Conservation (phyloP, 768 basidiomycete genomes). For the Gyrodon lividus region DNA sequence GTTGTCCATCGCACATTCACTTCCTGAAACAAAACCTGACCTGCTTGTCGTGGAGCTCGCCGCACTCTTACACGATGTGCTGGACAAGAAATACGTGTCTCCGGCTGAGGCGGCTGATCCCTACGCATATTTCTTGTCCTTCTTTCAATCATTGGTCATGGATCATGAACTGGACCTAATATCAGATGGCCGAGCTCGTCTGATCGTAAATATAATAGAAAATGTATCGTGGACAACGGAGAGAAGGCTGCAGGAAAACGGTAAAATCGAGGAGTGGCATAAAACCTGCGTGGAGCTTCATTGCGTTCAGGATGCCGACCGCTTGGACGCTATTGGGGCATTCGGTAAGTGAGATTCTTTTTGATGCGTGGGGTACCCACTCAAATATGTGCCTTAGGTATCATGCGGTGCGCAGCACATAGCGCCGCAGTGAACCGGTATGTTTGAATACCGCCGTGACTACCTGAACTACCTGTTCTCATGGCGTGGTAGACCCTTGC, state of each 20-base stretch:
- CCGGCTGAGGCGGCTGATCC: constrained; percentile 56
- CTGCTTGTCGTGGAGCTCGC: constrained; percentile 78
- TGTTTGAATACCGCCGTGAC: background rate
- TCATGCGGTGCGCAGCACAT: constrained; percentile 71
- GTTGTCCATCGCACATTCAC: constrained; percentile 56
- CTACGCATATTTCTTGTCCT: constrained; percentile 64
- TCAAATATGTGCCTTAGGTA: constrained; percentile 34
- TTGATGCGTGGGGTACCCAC: background rate
- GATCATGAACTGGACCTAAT: constrained; percentile 54
- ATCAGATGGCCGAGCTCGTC: constrained; percentile 54
- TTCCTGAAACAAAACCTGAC: constrained; percentile 52
- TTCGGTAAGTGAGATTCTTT: constrained; percentile 48
- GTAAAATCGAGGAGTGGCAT: constrained; percentile 66
- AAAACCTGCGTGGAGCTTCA: constrained; percentile 71
- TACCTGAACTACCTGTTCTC: background rate
- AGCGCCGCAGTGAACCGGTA: constrained; percentile 53
- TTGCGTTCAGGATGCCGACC: constrained; percentile 79
- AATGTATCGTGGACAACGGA: constrained; percentile 88
- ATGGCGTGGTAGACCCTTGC: constrained; percentile 36
- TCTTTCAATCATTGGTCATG: constrained; percentile 48
- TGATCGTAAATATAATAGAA: constrained; percentile 63
- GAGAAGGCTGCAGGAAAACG: constrained; percentile 56
- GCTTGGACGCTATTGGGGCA: constrained; percentile 79
- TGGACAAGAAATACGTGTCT: constrained; percentile 83
- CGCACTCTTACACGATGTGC: constrained; percentile 85